Conservation (phyloP, 371 early-diverging fungal species). For the Saksenaea vasiformis region DNA sequence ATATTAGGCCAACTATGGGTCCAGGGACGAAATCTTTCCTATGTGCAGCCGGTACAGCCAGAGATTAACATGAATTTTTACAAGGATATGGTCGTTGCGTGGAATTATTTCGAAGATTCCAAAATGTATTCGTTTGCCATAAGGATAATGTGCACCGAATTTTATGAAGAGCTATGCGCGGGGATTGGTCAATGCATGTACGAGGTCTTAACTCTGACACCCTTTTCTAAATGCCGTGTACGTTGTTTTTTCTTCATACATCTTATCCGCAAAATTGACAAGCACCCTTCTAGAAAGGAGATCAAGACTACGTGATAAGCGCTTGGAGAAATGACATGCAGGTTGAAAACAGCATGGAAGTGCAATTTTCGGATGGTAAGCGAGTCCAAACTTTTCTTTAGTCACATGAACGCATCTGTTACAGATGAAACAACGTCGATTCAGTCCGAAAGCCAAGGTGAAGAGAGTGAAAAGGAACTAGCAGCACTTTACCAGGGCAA, state of each 20-base stretch:
- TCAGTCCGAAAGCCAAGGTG: too few species aligned
- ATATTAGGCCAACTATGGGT: conserved; percentile 32
- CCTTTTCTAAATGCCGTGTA: conserved; percentile 48
- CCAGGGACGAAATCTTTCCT: conserved; percentile 8
- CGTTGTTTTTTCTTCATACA: background rate
- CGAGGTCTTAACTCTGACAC: conserved; percentile 55
- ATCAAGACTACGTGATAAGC: conserved; percentile 66
- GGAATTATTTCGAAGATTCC: conserved; percentile 45
- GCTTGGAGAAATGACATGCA: conserved; percentile 65
- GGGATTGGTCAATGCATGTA: conserved; percentile 67
- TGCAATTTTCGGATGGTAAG: too few species aligned
- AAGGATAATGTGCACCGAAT: conserved; percentile 47
- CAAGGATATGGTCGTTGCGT: background rate
- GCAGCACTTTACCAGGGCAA: too few species aligned
- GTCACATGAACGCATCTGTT: too few species aligned
- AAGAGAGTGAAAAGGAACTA: too few species aligned
- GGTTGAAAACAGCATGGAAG: too few species aligned
- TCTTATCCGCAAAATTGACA: too few species aligned
- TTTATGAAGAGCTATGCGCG: conserved; percentile 45
- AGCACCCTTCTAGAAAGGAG: conserved; percentile 31
- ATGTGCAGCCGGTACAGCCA: conserved; percentile 14
- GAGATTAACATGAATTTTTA: too few species aligned
- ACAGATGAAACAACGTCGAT: too few species aligned
- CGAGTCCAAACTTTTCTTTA: too few species aligned
- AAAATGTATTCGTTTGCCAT: conserved; percentile 71